These are phyloP conservation scores for Sphaceloma murrayae DNA, from an alignment of 2,329 filamentous ascomycete species.

Conservation along the genomic window DNA sequence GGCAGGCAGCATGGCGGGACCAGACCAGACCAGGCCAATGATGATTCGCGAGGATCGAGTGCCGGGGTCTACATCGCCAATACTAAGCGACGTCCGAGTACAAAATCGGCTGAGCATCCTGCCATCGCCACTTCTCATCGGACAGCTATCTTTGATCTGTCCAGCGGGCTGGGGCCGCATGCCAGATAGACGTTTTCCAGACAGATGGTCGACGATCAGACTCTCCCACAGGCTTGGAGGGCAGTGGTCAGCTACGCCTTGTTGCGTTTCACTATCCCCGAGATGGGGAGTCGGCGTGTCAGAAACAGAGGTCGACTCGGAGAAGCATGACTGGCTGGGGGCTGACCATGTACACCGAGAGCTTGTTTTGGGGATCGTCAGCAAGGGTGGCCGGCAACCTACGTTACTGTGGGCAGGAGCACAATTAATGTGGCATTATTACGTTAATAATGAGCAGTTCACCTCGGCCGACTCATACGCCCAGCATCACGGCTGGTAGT, in stretches of 20 bases:
- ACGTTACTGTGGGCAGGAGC: no score
- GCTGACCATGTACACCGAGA: neutral
- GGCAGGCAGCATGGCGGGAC: no score
- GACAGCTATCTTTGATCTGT: constrained; percentile 3
- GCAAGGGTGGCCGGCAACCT: neutral
- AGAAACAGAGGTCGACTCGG: constrained; percentile 10
- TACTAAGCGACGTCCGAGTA: constrained; percentile 13
- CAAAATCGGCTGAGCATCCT: constrained; percentile 7
- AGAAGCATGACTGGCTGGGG: constrained; percentile 13
- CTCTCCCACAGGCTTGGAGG: constrained; percentile 1
- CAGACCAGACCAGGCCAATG: neutral
- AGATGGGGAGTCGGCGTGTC: constrained; percentile 7
- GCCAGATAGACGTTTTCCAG: constrained; percentile 13
- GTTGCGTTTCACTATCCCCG: constrained; percentile 6
- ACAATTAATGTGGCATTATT: no score
- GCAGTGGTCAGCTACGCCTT: neutral
- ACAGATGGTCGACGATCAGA: constrained; percentile 10
- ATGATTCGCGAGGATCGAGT: constrained; percentile 12
- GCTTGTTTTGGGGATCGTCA: neutral
- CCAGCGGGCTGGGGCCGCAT: neutral
- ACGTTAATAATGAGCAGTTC: no score
- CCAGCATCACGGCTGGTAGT: no score
- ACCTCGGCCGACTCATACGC: no score
- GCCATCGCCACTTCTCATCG: constrained; percentile 8
- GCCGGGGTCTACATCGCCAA: constrained; percentile 2